Evolutionary conservation across 352 stramenopile genomes (phyloP), one percentile per base, ranked within the genome.

Genomic region (Globisporangium nodosum): DNA sequence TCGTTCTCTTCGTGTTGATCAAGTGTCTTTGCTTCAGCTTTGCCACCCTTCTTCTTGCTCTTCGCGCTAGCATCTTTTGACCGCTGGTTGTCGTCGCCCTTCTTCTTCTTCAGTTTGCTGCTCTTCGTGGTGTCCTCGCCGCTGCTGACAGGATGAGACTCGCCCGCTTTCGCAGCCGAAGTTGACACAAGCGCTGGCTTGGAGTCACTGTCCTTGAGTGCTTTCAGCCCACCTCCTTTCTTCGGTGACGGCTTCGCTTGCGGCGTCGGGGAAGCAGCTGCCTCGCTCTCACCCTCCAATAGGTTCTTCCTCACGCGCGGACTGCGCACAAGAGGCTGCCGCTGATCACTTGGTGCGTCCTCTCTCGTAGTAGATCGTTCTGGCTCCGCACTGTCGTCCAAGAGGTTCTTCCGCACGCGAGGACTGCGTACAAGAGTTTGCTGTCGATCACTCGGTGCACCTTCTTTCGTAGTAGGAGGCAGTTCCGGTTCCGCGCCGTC

Each of bases 351-450:
- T 5, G 42, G 3, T 7, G 48, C 48, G 45, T 45, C 54, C 12
- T 45, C 27, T 39, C 18, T 60, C 45, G 49, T 7, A 18, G 24
- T 24, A 13, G 13, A 3, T 12, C 15, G 33, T 9, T 39, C 33
- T 12, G 40, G 30, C 8, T 46, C 49, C 15, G 50, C 42, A 12
- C 30, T 27, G n/a, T 43, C 37, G 8, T 47, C 35, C 52, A 57
- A 49, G 21, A 57, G 46, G 15, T 47, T 48, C 43, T 48, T 47
- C n/a, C 16, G 11, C 42, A 31, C 33, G 27, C 40, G 52, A 3
- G 52, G 52, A 51, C 52, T 58, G 5, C 52, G 52, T 6, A 13
- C 15, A 18, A 58, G 40, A 27, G 43, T 16, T 16, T 49, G 43
- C 1, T 21, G 43, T 2, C n/a, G 43, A 30, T 15, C n/a, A 13